phyloP scores from a whole-genome alignment of 352 stramenopile genomes.

The Phytophthora tentaculata region DNA sequence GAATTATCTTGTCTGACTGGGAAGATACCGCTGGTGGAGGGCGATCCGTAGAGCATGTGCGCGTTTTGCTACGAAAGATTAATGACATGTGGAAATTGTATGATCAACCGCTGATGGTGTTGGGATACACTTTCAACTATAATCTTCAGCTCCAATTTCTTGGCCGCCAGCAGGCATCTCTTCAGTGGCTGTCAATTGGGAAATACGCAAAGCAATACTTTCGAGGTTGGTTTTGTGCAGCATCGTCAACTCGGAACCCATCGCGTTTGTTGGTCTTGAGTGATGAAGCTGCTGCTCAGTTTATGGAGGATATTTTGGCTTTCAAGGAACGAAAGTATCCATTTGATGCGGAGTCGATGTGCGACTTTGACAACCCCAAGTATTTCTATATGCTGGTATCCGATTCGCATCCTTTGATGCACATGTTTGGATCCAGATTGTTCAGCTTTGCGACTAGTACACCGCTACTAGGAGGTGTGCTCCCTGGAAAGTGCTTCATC shows the following conservation, averaged over 20 bases:
- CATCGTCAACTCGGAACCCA: conserved; percentile 30
- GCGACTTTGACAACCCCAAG: conserved; percentile 79
- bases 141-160: conserved; percentile 62
- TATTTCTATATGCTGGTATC: conserved; percentile 81
- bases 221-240: conserved; percentile 68
- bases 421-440: conserved; percentile 71
- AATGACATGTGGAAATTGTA: conserved; percentile 82
- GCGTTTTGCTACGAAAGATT: conserved; percentile 61
- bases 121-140: conserved; percentile 82
- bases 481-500: conserved; percentile 59
- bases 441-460: conserved; percentile 78
- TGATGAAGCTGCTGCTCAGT: conserved; percentile 66
- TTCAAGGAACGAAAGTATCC: conserved; percentile 83
- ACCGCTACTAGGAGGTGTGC: conserved; percentile 45
- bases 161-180: conserved; percentile 49
- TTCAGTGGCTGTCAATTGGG: conserved; percentile 79
- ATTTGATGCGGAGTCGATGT: conserved; percentile 73
- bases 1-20: conserved; percentile 70
- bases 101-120: conserved; percentile 71
- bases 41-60: conserved; percentile 58
- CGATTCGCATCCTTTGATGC: conserved; percentile 78
- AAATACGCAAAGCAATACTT: conserved; percentile 85
- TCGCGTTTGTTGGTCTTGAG: conserved; percentile 44
- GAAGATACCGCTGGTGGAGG: conserved; percentile 60
- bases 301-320: conserved; percentile 74